Evolutionary conservation across 2,329 filamentous ascomycete genomes (phyloP).

Genomic region (Didymella pinodella): DNA sequence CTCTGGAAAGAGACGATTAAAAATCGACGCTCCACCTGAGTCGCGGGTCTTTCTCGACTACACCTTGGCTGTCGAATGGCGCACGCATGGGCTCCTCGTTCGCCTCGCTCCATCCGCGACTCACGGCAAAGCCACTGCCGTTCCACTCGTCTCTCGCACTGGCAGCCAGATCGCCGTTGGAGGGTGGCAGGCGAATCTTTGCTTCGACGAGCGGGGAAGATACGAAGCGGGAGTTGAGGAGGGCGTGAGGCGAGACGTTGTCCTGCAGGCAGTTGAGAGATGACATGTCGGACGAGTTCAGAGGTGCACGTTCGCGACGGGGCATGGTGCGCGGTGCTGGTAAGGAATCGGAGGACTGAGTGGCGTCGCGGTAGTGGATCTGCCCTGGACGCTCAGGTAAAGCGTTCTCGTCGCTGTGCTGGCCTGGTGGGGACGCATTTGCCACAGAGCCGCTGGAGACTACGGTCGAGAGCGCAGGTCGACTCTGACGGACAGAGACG

Average conservation of each 20-base stretch:
- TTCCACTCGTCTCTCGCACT: constrained; percentile 24
- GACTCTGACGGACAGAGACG: constrained; percentile 37
- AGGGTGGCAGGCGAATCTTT: constrained; percentile 47
- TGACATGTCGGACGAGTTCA: constrained; percentile 48
- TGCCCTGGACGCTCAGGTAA: constrained; percentile 25
- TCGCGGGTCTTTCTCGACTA: constrained; percentile 46
- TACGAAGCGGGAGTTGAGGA: constrained; percentile 49
- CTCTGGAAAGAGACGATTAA: constrained; percentile 19
- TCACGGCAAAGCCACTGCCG: constrained; percentile 32
- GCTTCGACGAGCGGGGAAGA: constrained; percentile 51
- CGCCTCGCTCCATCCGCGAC: constrained; percentile 34
- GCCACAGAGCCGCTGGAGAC: constrained; percentile 42
- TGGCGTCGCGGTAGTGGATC: constrained; percentile 28
- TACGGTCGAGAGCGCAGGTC: constrained; percentile 47
- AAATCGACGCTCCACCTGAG: constrained; percentile 56
- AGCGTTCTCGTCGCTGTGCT: constrained; percentile 30
- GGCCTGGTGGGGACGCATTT: constrained; percentile 12
- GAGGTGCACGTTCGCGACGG: constrained; percentile 31
- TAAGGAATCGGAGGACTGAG: constrained; percentile 34
- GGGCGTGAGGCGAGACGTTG: constrained; percentile 45
- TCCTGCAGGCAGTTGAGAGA: constrained; percentile 52
- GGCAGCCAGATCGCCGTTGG: constrained; percentile 38
- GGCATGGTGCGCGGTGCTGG: constrained; percentile 31
- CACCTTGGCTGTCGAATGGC: constrained; percentile 48
- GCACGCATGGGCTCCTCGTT: constrained; percentile 30